Evolutionary conservation across 1,284 basidiomycete species (phyloP).

Genomic region (Ceratobasidium sp.): DNA sequence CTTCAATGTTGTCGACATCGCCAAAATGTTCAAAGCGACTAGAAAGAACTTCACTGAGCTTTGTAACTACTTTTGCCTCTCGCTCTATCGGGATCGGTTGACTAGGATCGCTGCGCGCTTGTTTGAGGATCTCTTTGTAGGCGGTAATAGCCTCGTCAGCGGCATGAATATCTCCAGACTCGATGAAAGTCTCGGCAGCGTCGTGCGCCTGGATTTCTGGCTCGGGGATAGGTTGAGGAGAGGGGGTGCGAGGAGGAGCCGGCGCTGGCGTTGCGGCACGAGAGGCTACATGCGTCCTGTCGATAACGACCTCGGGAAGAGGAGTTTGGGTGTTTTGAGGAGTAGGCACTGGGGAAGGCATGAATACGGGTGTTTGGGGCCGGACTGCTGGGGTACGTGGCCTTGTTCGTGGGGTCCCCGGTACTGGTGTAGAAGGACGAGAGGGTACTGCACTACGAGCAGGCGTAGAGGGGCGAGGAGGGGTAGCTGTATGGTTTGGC

Average conservation of each 20-base stretch:
- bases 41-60: conserved; percentile 4
- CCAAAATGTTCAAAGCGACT: conserved; percentile 24
- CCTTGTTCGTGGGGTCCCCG: not conserved
- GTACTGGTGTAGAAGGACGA: too few relatives aligned
- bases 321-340: not conserved
- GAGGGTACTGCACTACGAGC: too few relatives aligned
- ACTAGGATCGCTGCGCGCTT: not conserved
- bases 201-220: not conserved
- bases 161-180: conserved; percentile 2
- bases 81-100: not conserved
- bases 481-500: not conserved
- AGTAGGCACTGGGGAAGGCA: not conserved
- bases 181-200: not conserved
- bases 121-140: conserved; percentile 3
- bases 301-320: too few relatives aligned
- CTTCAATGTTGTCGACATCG: conserved; percentile 31
- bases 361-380: not conserved
- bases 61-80: not conserved
- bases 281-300: not conserved
- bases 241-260: not conserved
- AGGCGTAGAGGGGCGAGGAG: not conserved
- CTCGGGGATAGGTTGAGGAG: not conserved
- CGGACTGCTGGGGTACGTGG: not conserved
- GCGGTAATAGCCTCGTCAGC: conserved; percentile 6
- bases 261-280: not conserved